Base-by-base conservation (phyloP, 331 rosid genomes). In the Erythrophleum ivorense region DNA sequence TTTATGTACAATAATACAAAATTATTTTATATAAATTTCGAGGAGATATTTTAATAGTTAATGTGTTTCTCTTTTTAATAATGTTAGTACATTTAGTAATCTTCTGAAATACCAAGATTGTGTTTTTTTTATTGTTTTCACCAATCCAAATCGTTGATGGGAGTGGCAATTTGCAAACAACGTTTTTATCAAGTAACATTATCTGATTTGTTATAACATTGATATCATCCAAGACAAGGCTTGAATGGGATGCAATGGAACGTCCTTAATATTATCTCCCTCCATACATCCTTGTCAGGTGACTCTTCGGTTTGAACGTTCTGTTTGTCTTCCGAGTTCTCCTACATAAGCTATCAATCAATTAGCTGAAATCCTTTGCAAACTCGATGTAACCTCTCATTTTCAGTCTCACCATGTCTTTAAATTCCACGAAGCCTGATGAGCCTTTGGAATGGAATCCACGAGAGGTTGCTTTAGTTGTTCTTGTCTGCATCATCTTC, bases 331-430 rank as follows among this genome's bases (percentile, higher is more conserved):
- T 11, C n/a, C 2, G 18, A 50, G 29, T 68, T 77, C 8, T 45
- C 36, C 48, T 58, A 64, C 76, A 75, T 79, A 79, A 76, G 54
- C 50, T n/a, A 16, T 54, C 55, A 64, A 8, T 13, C 45, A 41
- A 16, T 73, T 70, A 33, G 69, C n/a, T 16, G 53, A 81, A 84
- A 57, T 15, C 85, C 84, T 58, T 85, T 82, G 40, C 82, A 66
- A 79, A 64, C 50, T 85, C 24, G 18, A 1, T 11, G 48, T 38
- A 58, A 29, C 66, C 36, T 38, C 9, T 41, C 46, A 57, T 15
- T 68, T 59, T 10, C 52, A 46, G 21, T 70, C 15, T 70, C 58
- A 48, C 34, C 16, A 79, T 88, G 85, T 33, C 19, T 82, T 6
- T 59, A 16, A 63, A 7, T 65, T 78, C 78, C 40, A 63, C 67